Conservation (phyloP, 164 flowering plant genomes). For the Sextonia rubra region DNA sequence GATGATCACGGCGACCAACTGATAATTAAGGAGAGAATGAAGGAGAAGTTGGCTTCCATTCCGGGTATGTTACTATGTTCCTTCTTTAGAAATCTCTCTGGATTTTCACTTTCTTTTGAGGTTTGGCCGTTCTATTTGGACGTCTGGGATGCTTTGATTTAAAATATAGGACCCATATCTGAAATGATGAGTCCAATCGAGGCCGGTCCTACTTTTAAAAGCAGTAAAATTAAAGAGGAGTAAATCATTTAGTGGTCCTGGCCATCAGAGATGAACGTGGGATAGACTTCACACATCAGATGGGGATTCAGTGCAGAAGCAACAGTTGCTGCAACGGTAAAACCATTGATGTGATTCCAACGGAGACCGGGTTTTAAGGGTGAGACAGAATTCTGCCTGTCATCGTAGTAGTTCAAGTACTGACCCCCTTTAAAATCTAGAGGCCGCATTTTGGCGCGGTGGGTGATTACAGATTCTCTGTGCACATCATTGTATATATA, state of each 20-base stretch:
- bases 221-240: neutral
- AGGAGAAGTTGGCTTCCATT: neutral
- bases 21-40: constrained; percentile 6
- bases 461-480: no score
- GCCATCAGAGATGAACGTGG: neutral
- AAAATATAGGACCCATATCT: neutral
- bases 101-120: neutral
- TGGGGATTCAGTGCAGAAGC: no score
- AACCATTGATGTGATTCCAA: no score
- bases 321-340: no score
- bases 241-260: neutral
- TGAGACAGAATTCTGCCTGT: no score
- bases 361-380: no score
- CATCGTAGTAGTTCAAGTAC: no score
- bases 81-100: neutral
- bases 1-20: constrained; percentile 1
- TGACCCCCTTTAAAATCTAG: no score
- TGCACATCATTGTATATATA: no score
- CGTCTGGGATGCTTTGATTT: neutral
- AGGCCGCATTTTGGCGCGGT: no score
- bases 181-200: neutral
- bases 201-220: neutral
- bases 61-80: constrained; percentile 9
- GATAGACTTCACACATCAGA: no score
- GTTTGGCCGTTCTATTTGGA: neutral